Evolutionary conservation across 208 protist genomes (phyloP).

Genomic region (Tritrichomonas foetus): DNA sequence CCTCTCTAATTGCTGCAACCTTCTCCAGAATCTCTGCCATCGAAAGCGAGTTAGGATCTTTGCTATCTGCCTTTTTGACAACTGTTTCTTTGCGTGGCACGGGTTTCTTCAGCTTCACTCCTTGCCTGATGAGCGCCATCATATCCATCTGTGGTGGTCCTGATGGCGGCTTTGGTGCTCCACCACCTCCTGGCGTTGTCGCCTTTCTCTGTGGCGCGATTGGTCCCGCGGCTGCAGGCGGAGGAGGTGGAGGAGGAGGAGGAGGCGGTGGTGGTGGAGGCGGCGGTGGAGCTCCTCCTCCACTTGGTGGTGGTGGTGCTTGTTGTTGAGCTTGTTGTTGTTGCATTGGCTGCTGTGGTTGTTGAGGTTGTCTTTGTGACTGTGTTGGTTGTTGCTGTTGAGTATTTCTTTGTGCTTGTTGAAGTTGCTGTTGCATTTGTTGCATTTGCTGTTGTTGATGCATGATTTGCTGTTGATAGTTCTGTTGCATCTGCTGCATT

Average conservation of each 20-base stretch:
- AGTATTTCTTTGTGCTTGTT: no score
- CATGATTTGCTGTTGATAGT: background rate
- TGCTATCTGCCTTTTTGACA: background rate
- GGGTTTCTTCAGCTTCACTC: background rate
- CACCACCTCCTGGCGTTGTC: background rate
- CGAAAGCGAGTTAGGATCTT: background rate
- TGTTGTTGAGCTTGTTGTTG: background rate
- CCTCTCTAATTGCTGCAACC: background rate
- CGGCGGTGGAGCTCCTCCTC: background rate
- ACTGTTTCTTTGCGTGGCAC: background rate
- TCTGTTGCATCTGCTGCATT: background rate
- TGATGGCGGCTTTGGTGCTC: background rate
- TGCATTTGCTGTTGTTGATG: no score
- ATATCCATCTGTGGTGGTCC: background rate
- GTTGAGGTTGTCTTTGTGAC: background rate
- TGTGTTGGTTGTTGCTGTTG: no score
- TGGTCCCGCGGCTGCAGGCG: background rate
- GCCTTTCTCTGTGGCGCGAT: background rate
- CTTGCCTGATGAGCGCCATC: background rate
- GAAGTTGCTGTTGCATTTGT: no score
- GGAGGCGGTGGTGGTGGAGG: background rate
- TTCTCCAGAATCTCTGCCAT: background rate
- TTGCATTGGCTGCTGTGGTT: background rate
- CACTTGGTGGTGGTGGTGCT: background rate
- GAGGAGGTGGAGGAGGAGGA: background rate